A percentile compares a stretch with the other conserved stretches of the same genome.
These are phyloP conservation scores for Quercus phellos DNA, from an alignment of 331 rosid genomes.

Conservation along the genomic window DNA sequence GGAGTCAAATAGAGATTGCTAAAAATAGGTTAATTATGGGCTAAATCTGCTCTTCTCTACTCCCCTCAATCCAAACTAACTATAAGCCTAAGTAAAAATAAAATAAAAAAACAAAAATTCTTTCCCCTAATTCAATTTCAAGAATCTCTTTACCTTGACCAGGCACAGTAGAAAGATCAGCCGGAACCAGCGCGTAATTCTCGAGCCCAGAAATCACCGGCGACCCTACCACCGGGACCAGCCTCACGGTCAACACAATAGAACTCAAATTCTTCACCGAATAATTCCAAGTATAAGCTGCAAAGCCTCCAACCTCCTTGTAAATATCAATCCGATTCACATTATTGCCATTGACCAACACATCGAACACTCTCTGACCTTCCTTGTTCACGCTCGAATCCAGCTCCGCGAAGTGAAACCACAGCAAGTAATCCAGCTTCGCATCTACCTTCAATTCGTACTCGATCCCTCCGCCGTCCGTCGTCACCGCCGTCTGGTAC, in stretches of 20 bases:
- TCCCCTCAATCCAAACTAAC: too few relatives aligned
- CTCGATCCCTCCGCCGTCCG: slow-evolving; percentile 29
- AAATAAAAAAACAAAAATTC: too few relatives aligned
- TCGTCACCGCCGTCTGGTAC: slow-evolving; percentile 55
- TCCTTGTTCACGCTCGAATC: slow-evolving; percentile 51
- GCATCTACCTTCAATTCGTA: slow-evolving; percentile 74
- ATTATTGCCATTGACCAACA: slow-evolving; percentile 50
- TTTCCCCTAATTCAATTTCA: neutral
- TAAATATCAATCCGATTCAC: slow-evolving; percentile 59
- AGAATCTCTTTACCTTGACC: slow-evolving; percentile 61
- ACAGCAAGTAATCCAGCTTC: slow-evolving; percentile 79
- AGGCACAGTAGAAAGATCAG: slow-evolving; percentile 64
- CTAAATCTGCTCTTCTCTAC: too few relatives aligned
- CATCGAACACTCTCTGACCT: slow-evolving; percentile 75
- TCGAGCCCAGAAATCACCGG: slow-evolving; percentile 75
- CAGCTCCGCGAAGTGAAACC: slow-evolving; percentile 92
- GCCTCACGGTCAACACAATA: slow-evolving; percentile 52
- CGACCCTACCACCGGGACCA: slow-evolving; percentile 54
- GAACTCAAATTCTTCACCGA: slow-evolving; percentile 72
- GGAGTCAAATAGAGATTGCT: too few relatives aligned
- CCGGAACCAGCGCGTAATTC: slow-evolving; percentile 84
- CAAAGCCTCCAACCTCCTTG: slow-evolving; percentile 62
- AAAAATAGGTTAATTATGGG: too few relatives aligned
- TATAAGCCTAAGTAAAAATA: too few relatives aligned
- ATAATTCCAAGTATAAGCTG: slow-evolving; percentile 67